These are phyloP conservation scores for Penicillium cataractarum DNA, from an alignment of 495 filamentous ascomycete species.

Conservation along the genomic window DNA sequence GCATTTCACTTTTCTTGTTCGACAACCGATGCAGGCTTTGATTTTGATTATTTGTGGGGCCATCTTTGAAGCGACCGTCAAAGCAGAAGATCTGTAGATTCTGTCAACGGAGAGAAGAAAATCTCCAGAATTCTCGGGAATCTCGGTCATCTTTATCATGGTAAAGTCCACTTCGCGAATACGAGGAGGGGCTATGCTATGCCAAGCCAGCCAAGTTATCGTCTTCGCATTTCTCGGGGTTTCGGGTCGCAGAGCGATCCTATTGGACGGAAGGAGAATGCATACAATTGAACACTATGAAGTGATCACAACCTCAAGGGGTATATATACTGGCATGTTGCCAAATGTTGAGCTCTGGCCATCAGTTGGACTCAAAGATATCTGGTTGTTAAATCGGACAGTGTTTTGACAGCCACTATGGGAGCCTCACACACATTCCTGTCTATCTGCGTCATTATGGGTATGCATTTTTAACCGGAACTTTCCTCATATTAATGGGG, in stretches of 20 bases:
- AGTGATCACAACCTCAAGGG: not conserved
- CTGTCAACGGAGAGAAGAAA: not conserved
- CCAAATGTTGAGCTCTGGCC: too few relatives aligned
- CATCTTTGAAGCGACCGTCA: not conserved
- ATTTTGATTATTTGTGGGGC: constrained; percentile 3
- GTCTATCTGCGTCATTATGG: not conserved
- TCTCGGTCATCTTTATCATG: constrained; percentile 2
- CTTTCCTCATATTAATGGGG: not conserved
- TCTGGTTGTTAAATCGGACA: not conserved
- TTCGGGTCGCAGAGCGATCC: not conserved
- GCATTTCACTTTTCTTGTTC: constrained; percentile 6
- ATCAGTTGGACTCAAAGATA: too few relatives aligned
- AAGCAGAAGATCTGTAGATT: not conserved
- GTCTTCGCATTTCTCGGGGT: constrained; percentile 11
- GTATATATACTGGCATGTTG: too few relatives aligned
- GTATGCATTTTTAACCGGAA: not conserved
- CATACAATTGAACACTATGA: not conserved
- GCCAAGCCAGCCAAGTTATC: not conserved
- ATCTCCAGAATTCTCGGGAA: not conserved
- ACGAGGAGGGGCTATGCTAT: not conserved
- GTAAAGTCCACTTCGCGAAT: not conserved
- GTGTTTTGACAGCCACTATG: not conserved
- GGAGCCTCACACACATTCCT: not conserved
- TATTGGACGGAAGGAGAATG: not conserved
- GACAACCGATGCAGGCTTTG: constrained; percentile 6